Evolutionary conservation across 768 basidiomycete species (phyloP).

Genomic region (Russula olivacea): DNA sequence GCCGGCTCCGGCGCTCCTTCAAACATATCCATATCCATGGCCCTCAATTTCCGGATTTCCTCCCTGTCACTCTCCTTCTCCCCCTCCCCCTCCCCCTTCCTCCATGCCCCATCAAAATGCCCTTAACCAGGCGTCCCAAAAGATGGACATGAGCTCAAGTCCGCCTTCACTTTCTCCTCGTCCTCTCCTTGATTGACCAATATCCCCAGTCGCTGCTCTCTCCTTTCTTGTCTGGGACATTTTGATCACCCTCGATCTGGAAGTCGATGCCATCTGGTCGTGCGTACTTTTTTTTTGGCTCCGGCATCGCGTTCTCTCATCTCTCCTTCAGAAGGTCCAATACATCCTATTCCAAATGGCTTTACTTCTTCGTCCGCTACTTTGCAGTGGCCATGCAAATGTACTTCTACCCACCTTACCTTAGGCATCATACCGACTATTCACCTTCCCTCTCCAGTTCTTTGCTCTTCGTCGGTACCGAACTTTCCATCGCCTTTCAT

Average conservation of each 20-base stretch:
- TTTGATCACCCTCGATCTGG: constrained; percentile 28
- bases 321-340: constrained; percentile 26
- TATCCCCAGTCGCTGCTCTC: constrained; percentile 28
- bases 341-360: constrained; percentile 29
- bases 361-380: constrained; percentile 25
- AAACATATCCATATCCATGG: too few species aligned
- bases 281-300: constrained; percentile 17
- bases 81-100: not conserved
- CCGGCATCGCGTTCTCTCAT: not conserved
- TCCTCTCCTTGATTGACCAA: not conserved
- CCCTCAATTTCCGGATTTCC: not conserved
- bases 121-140: not conserved
- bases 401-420: not conserved
- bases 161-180: not conserved
- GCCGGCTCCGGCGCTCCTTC: too few species aligned
- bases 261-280: constrained; percentile 32
- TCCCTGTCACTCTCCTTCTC: not conserved
- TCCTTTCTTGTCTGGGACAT: constrained; percentile 31
- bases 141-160: not conserved
- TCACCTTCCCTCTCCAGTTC: constrained; percentile 3
- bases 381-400: constrained; percentile 22
- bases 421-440: not conserved
- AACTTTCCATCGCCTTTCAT: constrained; percentile 12
- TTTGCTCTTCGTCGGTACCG: constrained; percentile 19
- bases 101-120: not conserved